Base-by-base conservation (phyloP, 1,139 yeast genomes). In the Hyphopichia pseudoburtonii region DNA sequence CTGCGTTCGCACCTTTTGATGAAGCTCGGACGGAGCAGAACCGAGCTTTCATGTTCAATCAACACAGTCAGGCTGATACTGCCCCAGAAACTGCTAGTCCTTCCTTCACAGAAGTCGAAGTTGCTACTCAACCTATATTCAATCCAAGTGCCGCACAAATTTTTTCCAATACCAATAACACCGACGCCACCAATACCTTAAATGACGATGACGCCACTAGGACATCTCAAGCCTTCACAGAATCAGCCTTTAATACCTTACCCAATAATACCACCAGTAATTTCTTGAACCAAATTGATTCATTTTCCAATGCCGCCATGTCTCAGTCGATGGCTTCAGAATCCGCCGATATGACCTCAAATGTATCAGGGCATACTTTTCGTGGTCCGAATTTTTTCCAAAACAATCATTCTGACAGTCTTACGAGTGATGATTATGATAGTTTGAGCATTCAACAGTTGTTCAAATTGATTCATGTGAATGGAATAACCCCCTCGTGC, bases 351-450 rank as follows among this genome's bases (percentile, higher is more conserved):
- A 10, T 10, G 4, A 17, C 52, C 11, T 35, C 47, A 11, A 22
- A 17, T 8, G 26, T 24, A 33, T 23, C 41, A 38, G 11, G 47
- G 35, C n/a, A n/a, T n/a, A n/a, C n/a, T n/a, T n/a, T n/a, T n/a
- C n/a, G n/a, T n/a, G n/a, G n/a, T n/a, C 35, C 43, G 45, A 15
- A 56, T 7, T 52, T 52, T 38, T 57, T 55, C 51, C 49, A 51
- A 39, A 52, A 46, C 28, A 42, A 40, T 28, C 55, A 51, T 36
- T 48, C 62, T 6, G 48, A 55, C 38, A 60, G 51, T 42, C 55
- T 67, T 29, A 63, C 66, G 28, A 58, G 60, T 43, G 75, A 69
- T 33, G 76, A 70, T 43, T 68, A 63, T 46, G 74, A 70, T 31
- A 62, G 54, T 37, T 50, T 69, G 17, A 51, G 62, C 17, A 56